These are phyloP conservation scores for Kwoniella dendrophila DNA, from an alignment of 768 basidiomycete species.

Conservation along the genomic window DNA sequence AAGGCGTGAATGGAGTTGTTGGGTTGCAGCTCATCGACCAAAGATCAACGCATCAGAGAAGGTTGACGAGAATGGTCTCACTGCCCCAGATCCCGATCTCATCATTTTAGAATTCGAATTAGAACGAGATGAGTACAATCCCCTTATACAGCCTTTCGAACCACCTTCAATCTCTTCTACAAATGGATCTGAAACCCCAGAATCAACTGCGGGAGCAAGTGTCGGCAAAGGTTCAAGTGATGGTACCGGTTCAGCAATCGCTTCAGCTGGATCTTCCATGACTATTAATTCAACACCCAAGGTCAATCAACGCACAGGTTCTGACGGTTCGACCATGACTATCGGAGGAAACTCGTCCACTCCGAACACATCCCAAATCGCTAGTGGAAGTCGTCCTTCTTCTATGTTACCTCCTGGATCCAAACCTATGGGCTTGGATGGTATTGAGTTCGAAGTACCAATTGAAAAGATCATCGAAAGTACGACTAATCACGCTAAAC, in stretches of 20 bases:
- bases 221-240: conserved; percentile 9
- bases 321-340: conserved; percentile 17
- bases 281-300: conserved; percentile 33
- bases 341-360: conserved; percentile 4
- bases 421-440: conserved; percentile 47
- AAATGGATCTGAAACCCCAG: conserved; percentile 32
- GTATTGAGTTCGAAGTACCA: conserved; percentile 57
- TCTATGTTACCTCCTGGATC: conserved; percentile 13
- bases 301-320: background rate
- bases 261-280: conserved; percentile 24
- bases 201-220: conserved; percentile 30
- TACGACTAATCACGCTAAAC: conserved; percentile 69
- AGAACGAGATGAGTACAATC: conserved; percentile 70
- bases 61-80: conserved; percentile 61
- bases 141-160: conserved; percentile 63
- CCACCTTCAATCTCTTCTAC: conserved; percentile 7
- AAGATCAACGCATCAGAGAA: conserved; percentile 44
- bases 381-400: conserved; percentile 5
- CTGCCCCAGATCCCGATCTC: conserved; percentile 55
- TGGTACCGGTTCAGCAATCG: conserved; percentile 15
- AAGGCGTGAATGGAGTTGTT: conserved; percentile 54
- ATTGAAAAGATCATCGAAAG: conserved; percentile 69
- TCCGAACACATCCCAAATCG: conserved; percentile 11
- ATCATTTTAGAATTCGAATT: conserved; percentile 80
- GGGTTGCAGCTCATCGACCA: conserved; percentile 55